Percentiles rank a stretch among this genome's conserved stretches.
phyloP scores from a whole-genome alignment of 2,329 filamentous ascomycete species.

The Aspergillus brasiliensis region DNA sequence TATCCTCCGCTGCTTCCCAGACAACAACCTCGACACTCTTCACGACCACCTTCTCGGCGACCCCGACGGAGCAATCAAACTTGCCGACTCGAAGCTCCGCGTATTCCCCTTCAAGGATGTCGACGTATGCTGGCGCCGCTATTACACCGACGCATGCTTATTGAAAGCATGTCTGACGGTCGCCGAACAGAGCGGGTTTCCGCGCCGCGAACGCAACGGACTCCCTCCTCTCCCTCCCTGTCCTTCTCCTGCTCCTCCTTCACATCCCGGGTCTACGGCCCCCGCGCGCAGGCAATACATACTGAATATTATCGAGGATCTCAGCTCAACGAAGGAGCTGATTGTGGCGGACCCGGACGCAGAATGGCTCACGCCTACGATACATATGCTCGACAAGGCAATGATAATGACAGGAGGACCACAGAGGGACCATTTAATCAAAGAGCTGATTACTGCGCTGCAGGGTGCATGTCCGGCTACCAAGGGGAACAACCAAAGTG shows the following conservation, averaged over 20 bases:
- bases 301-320: conserved; percentile 8
- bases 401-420: conserved; percentile 73
- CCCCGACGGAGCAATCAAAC: conserved; percentile 46
- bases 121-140: conserved; percentile 56
- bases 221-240: no score
- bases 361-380: conserved; percentile 58
- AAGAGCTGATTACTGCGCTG: conserved; percentile 38
- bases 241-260: no score
- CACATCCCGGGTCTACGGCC: no score
- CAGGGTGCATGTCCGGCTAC: conserved; percentile 23
- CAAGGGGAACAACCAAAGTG: no score
- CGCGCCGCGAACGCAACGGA: not conserved
- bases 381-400: conserved; percentile 72
- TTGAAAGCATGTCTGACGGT: conserved; percentile 45
- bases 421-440: conserved; percentile 51
- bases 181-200: conserved; percentile 25
- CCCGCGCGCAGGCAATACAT: conserved; percentile 18
- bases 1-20: conserved; percentile 36
- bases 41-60: conserved; percentile 29
- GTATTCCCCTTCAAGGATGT: conserved; percentile 61
- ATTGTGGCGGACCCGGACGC: conserved; percentile 20
- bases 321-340: conserved; percentile 6
- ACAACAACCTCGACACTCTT: conserved; percentile 23
- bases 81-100: conserved; percentile 57
- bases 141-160: conserved; percentile 61